Evolutionary conservation across 177 flowering plant species (phyloP).

Genomic region (Tripterygium wilfordii): DNA sequence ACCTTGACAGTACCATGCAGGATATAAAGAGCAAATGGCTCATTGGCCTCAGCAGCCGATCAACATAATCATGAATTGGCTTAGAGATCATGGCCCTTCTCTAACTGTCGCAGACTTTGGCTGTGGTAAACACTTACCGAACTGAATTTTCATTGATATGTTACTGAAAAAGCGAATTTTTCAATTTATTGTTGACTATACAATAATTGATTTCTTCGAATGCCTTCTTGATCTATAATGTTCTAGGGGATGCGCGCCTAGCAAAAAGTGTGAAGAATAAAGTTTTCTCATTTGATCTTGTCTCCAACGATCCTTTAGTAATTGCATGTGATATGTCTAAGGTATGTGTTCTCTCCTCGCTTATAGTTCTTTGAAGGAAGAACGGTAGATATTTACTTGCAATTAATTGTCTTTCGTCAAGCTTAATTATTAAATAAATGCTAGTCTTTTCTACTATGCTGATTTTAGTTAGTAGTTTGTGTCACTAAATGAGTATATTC

Average conservation of each 20-base stretch:
- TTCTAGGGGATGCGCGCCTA: slow-evolving; percentile 92
- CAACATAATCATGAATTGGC: slow-evolving; percentile 72
- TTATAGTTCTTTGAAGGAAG: too few species aligned
- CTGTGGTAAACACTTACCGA: slow-evolving; percentile 53
- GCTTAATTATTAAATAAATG: too few species aligned
- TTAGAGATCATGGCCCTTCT: slow-evolving; percentile 55
- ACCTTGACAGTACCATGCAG: slow-evolving; percentile 76
- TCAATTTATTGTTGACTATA: too few species aligned
- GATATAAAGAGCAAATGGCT: slow-evolving; percentile 94
- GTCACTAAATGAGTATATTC: too few species aligned
- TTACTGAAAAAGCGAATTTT: too few species aligned
- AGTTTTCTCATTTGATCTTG: slow-evolving; percentile 89
- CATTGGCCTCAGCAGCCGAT: slow-evolving; percentile 94
- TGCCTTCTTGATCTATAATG: too few species aligned
- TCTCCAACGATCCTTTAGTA: slow-evolving; percentile 81
- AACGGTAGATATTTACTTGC: too few species aligned
- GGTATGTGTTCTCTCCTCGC: slow-evolving; percentile 46
- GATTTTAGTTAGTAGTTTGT: too few species aligned
- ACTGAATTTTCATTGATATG: neutral
- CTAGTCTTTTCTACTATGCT: too few species aligned
- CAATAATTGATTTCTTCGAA: too few species aligned
- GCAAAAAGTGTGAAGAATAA: slow-evolving; percentile 84
- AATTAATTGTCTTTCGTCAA: too few species aligned
- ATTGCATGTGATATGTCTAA: slow-evolving; percentile 96
- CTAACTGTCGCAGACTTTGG: slow-evolving; percentile 90